These are phyloP conservation scores for Ogataea polymorpha DNA, from an alignment of 805 yeast genomes.

Conservation along the genomic window DNA sequence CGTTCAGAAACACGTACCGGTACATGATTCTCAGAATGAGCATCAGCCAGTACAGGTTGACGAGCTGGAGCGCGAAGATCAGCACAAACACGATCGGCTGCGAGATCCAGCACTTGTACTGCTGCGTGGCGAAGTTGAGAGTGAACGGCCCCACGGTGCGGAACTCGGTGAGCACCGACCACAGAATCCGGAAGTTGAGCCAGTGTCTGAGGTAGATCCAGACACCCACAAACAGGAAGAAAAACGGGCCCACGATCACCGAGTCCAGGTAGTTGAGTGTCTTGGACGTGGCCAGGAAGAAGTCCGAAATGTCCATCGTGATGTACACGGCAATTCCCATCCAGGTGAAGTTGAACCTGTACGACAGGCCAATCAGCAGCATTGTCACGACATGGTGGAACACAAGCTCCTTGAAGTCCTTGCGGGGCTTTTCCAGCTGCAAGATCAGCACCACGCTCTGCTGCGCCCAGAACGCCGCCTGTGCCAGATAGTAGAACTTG, in stretches of 20 bases:
- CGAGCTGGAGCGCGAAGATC: slow-evolving; percentile 76
- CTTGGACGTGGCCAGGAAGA: slow-evolving; percentile 80
- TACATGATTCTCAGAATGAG: slow-evolving; percentile 74
- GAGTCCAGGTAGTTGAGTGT: slow-evolving; percentile 84
- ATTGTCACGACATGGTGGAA: slow-evolving; percentile 93
- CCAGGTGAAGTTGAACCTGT: slow-evolving; percentile 93
- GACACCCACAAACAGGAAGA: slow-evolving; percentile 58
- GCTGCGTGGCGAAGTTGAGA: slow-evolving; percentile 83
- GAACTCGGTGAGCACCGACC: slow-evolving; percentile 85
- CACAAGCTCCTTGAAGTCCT: slow-evolving; percentile 86
- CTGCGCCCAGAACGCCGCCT: slow-evolving; percentile 98
- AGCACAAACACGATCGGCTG: slow-evolving; percentile 83
- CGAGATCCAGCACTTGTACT: slow-evolving; percentile 94
- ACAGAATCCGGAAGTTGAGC: slow-evolving; percentile 73
- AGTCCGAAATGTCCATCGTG: slow-evolving; percentile 95
- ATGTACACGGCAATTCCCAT: slow-evolving; percentile 89
- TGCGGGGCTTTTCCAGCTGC: slow-evolving; percentile 92
- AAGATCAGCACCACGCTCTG: slow-evolving; percentile 80
- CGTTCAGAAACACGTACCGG: slow-evolving; percentile 60
- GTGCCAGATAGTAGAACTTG: slow-evolving; percentile 82
- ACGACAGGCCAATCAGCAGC: slow-evolving; percentile 79
- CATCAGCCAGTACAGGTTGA: slow-evolving; percentile 85
- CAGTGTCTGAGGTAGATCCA: slow-evolving; percentile 94
- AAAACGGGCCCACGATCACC: slow-evolving; percentile 57
- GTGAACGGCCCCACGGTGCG: slow-evolving; percentile 77